Conservation (phyloP, 2,329 filamentous ascomycete genomes). For the Clarireedia monteithiana region DNA sequence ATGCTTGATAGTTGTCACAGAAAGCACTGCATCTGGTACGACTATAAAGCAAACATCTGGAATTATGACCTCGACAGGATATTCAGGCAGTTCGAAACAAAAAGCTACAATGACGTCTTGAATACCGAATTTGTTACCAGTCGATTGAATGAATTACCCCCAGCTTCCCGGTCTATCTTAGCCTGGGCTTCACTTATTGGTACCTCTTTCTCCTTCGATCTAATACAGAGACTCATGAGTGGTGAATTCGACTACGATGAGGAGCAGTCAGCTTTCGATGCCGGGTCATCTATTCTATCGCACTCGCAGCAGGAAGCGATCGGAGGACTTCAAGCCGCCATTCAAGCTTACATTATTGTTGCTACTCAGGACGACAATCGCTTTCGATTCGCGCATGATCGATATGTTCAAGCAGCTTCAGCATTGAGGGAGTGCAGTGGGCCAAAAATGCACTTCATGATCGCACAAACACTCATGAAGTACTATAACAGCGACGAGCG, state of each 20-base stretch:
- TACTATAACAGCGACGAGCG: conserved; percentile 55
- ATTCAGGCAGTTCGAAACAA: conserved; percentile 75
- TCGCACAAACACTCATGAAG: conserved; percentile 73
- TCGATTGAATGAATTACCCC: conserved; percentile 67
- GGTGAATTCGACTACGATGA: conserved; percentile 58
- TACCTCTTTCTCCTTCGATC: conserved; percentile 72
- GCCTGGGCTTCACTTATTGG: conserved; percentile 83
- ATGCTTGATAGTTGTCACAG: conserved; percentile 83
- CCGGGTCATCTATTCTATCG: conserved; percentile 33
- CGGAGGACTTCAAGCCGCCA: conserved; percentile 70
- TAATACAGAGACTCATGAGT: conserved; percentile 69
- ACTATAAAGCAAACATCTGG: conserved; percentile 77
- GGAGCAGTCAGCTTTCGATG: conserved; percentile 29
- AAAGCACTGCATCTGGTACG: conserved; percentile 85
- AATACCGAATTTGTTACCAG: conserved; percentile 77
- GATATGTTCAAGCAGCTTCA: conserved; percentile 70
- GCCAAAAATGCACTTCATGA: conserved; percentile 83
- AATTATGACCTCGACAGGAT: conserved; percentile 77
- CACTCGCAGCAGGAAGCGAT: conserved; percentile 59
- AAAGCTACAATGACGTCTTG: conserved; percentile 70
- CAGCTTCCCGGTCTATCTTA: conserved; percentile 67
- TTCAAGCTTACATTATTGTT: conserved; percentile 74
- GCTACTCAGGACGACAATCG: conserved; percentile 77
- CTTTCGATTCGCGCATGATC: conserved; percentile 83
- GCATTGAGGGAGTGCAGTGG: conserved; percentile 61